phyloP scores from a whole-genome alignment of 73 alveolate species.

The Tetrahymena elliotti region DNA sequence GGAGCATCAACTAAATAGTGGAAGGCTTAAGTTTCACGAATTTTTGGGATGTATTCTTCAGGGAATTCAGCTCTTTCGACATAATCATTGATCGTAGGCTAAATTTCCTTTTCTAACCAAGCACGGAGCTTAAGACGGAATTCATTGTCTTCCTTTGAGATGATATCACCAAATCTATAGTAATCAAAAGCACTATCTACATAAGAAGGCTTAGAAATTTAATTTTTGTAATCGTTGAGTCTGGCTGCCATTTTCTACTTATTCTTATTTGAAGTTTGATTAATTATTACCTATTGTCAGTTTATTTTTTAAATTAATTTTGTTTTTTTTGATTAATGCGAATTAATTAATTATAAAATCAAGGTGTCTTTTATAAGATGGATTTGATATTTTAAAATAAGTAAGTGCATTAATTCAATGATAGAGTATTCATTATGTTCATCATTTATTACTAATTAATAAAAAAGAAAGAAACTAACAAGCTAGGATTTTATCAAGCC shows the following conservation, averaged over 20 bases:
- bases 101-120: constrained; percentile 3
- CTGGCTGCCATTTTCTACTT: background rate
- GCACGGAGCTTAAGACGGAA: background rate
- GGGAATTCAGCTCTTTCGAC: constrained; percentile 39
- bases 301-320: background rate
- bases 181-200: background rate
- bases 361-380: background rate
- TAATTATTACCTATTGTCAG: background rate
- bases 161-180: background rate
- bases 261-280: background rate
- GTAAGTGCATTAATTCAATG: background rate
- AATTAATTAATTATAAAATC: background rate
- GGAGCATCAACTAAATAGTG: background rate
- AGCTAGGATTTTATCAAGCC: too few relatives aligned
- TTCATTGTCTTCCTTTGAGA: background rate
- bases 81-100: constrained; percentile 14
- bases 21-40: background rate
- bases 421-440: background rate
- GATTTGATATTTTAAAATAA: background rate
- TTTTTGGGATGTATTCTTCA: background rate
- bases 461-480: too few relatives aligned
- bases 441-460: background rate
- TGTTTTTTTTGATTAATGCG: background rate
- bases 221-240: background rate
- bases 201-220: background rate